Evolutionary conservation across 1,284 basidiomycete genomes (phyloP).

Genomic region (Xerocomus nothofagi): DNA sequence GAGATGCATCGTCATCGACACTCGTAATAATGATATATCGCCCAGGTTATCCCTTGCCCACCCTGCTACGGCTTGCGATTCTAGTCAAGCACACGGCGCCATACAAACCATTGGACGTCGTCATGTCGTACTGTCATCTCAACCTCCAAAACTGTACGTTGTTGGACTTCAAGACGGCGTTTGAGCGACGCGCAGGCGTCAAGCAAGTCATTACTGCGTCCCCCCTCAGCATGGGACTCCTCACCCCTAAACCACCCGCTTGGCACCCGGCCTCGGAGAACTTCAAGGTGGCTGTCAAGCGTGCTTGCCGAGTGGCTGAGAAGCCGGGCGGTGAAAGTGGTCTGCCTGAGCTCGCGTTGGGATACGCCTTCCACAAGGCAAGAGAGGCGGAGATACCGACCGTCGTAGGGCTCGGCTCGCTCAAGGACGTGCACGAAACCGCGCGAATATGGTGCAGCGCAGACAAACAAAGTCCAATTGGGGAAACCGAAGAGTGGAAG

Average conservation of each 20-base stretch:
- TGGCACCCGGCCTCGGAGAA: slow-evolving; percentile 85
- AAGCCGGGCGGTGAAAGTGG: slow-evolving; percentile 29
- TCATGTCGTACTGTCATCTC: slow-evolving; percentile 88
- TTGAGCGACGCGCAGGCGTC: slow-evolving; percentile 66
- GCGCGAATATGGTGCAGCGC: slow-evolving; percentile 67
- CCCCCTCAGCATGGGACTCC: slow-evolving; percentile 90
- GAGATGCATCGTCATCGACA: not conserved
- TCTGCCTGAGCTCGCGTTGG: slow-evolving; percentile 70
- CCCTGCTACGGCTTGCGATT: slow-evolving; percentile 80
- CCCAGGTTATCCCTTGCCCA: slow-evolving; percentile 83
- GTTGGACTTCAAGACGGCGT: slow-evolving; percentile 56
- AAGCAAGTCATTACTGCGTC: slow-evolving; percentile 80
- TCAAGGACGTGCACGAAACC: slow-evolving; percentile 73
- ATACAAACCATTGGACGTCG: slow-evolving; percentile 71
- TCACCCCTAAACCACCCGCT: slow-evolving; percentile 64
- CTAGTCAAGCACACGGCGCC: slow-evolving; percentile 67
- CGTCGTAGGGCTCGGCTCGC: slow-evolving; percentile 74
- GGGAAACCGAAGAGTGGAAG: slow-evolving; percentile 41
- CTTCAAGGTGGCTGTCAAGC: slow-evolving; percentile 45
- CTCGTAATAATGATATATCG: not conserved
- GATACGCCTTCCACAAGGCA: slow-evolving; percentile 63
- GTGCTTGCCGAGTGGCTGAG: slow-evolving; percentile 15
- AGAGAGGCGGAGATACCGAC: slow-evolving; percentile 57
- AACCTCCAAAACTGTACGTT: slow-evolving; percentile 80
- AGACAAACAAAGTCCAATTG: slow-evolving; percentile 38